Conservation (phyloP, 805 yeast genomes). For the Kuraishia cidri region DNA sequence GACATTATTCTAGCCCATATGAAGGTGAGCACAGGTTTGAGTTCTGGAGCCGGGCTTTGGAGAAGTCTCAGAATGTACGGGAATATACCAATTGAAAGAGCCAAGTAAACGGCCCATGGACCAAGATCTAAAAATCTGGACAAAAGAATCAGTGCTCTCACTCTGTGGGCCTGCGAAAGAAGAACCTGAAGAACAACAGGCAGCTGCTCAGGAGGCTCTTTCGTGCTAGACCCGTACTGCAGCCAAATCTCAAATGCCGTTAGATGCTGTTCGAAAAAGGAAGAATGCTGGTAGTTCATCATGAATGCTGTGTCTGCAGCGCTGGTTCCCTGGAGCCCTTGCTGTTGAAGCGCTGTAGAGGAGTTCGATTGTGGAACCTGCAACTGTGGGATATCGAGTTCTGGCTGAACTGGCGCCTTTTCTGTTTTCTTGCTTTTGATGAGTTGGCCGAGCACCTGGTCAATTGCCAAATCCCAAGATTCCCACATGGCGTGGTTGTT, state of each 20-base stretch:
- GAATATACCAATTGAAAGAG: slow-evolving; percentile 89
- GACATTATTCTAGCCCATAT: slow-evolving; percentile 99
- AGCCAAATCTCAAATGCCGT: slow-evolving; percentile 97
- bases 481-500: slow-evolving; percentile 93
- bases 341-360: slow-evolving; percentile 3
- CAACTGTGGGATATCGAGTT: slow-evolving; percentile 19
- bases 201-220: slow-evolving; percentile 88
- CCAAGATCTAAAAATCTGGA: slow-evolving; percentile 88
- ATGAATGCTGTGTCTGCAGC: slow-evolving; percentile 6
- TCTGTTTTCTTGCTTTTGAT: slow-evolving; percentile 28
- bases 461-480: slow-evolving; percentile 95
- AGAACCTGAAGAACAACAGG: slow-evolving; percentile 92
- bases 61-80: slow-evolving; percentile 86
- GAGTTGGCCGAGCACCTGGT: slow-evolving; percentile 77
- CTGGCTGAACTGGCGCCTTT: slow-evolving; percentile 10
- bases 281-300: slow-evolving; percentile 73
- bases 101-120: slow-evolving; percentile 94
- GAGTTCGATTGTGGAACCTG: slow-evolving; percentile 11
- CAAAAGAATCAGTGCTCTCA: slow-evolving; percentile 76
- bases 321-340: slow-evolving; percentile 1
- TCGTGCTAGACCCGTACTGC: slow-evolving; percentile 76
- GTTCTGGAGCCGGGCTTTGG: slow-evolving; percentile 92
- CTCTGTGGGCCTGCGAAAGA: slow-evolving; percentile 87
- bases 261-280: slow-evolving; percentile 91
- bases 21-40: slow-evolving; percentile 88